A percentile compares a stretch with the other conserved stretches of the same genome.
These are phyloP conservation scores for Lasiodiplodia hormozganensis DNA, from an alignment of 2,329 filamentous ascomycete genomes.

Conservation along the genomic window DNA sequence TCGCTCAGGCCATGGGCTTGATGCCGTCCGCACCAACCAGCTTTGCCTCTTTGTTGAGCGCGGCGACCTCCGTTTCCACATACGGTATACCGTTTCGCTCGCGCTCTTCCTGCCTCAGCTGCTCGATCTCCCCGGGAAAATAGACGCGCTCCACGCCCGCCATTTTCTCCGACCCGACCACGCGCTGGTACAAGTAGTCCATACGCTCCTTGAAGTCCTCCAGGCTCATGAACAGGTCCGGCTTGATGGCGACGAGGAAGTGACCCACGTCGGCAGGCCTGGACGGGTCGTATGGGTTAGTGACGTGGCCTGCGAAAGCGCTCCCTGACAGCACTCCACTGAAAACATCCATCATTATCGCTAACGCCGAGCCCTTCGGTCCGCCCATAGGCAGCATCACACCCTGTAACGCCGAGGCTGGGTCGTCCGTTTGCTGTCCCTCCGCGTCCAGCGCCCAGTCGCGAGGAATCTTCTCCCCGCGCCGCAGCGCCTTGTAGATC, in stretches of 20 bases:
- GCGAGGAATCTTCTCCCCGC: slow-evolving; percentile 71
- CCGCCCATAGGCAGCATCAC: slow-evolving; percentile 89
- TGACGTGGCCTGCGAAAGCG: slow-evolving; percentile 79
- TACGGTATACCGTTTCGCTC: slow-evolving; percentile 56
- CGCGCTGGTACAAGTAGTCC: slow-evolving; percentile 64
- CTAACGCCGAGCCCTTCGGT: slow-evolving; percentile 77
- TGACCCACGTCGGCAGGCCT: slow-evolving; percentile 75
- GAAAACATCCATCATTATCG: slow-evolving; percentile 91
- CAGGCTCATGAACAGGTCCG: slow-evolving; percentile 74
- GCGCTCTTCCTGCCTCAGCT: slow-evolving; percentile 54
- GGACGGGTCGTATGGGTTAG: slow-evolving; percentile 75
- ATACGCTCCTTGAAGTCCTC: slow-evolving; percentile 72
- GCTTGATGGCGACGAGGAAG: slow-evolving; percentile 75
- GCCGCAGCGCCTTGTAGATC: slow-evolving; percentile 72
- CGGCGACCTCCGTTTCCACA: slow-evolving; percentile 55
- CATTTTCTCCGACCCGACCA: slow-evolving; percentile 60
- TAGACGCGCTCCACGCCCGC: slow-evolving; percentile 62
- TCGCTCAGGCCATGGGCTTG: slow-evolving; percentile 27
- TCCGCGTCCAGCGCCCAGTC: slow-evolving; percentile 80
- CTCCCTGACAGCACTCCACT: slow-evolving; percentile 79
- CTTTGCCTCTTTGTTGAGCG: slow-evolving; percentile 59
- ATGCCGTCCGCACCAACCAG: slow-evolving; percentile 46
- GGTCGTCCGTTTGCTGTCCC: slow-evolving; percentile 74
- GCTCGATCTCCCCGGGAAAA: slow-evolving; percentile 65
- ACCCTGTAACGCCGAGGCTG: slow-evolving; percentile 71